Base-by-base conservation (phyloP, 805 yeast genomes). In the Brettanomyces naardenensis region DNA sequence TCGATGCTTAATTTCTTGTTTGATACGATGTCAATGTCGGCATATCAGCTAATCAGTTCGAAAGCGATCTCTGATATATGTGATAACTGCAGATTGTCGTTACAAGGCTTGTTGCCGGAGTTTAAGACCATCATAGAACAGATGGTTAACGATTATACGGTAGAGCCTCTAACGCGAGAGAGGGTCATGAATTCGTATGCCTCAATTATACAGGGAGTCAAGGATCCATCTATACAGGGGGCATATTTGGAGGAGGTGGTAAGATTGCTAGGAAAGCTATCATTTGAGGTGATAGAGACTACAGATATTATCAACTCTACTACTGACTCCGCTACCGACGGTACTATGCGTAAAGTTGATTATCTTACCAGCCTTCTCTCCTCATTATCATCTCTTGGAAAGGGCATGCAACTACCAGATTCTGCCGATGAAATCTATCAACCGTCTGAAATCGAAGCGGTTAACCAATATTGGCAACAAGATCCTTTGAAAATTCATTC, bases 301-400 rank as follows among this genome's bases (percentile, higher is more conserved):
- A 40, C 51, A 25, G 40, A 31, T 29, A 26, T 36, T 15, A 14
- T 43, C 1, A 36, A 33, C 18, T n/a, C n/a, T n/a, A n/a, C n/a
- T n/a, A n/a, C n/a, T n/a, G n/a, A n/a, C n/a, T n/a, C n/a, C n/a
- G 7, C 14, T 19, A 41, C 28, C 17, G 42, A 42, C 14, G 49
- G 45, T 28, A 41, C 50, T 9, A 54, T 53, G 22, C 43, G 44
- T 5, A 62, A 64, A 23, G 45, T 58, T 3, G 76, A 72, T 3
- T 79, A 78, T 44, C 49, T 72, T 1, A 51, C 67, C 3, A 78
- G 88, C 19, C 57, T 84, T 33, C 56, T 85, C 19, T 60, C 72
- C 11, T 82, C 87, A 50, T 55, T 87, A 0, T 68, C 69, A n/a
- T 84, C 80, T 37, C 62, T 86, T 3, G 92, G 87, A 0, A 80